Percentiles rank a stretch among this genome's conserved stretches.
Evolutionary conservation across 768 basidiomycete genomes (phyloP).

Genomic region (Mycena latifolia): DNA sequence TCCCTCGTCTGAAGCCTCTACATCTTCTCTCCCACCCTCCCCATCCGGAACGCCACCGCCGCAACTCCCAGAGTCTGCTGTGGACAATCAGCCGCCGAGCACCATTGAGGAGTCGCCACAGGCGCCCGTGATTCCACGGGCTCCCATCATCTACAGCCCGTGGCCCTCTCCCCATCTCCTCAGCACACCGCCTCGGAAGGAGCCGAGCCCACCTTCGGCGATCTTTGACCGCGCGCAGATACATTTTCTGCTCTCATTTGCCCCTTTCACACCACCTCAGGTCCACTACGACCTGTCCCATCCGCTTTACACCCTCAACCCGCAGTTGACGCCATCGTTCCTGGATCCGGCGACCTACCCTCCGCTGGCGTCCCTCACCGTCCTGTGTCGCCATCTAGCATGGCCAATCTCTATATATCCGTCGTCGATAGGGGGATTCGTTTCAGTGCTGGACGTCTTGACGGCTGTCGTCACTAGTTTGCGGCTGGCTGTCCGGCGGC

Average conservation of each 20-base stretch:
- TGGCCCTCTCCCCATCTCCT: slow-evolving; percentile 5
- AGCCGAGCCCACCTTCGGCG: slow-evolving; percentile 36
- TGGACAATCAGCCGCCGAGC: background rate
- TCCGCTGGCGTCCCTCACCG: slow-evolving; percentile 17
- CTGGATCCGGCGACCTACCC: slow-evolving; percentile 33
- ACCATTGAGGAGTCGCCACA: background rate
- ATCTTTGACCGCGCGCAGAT: slow-evolving; percentile 49
- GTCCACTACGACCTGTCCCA: slow-evolving; percentile 28
- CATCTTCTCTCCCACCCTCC: slow-evolving; percentile 28
- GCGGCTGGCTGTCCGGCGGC: slow-evolving; percentile 14
- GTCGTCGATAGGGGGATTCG: slow-evolving; percentile 13
- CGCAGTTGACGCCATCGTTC: slow-evolving; percentile 24
- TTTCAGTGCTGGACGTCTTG: slow-evolving; percentile 33
- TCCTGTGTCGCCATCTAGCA: slow-evolving; percentile 25
- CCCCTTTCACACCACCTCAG: slow-evolving; percentile 19
- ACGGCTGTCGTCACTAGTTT: slow-evolving; percentile 25
- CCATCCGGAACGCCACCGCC: slow-evolving; percentile 2
- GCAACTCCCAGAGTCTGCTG: background rate
- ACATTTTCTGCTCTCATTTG: slow-evolving; percentile 50
- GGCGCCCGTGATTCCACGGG: background rate
- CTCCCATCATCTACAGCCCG: slow-evolving; percentile 23
- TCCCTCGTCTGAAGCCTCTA: slow-evolving; percentile 1
- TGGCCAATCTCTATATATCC: slow-evolving; percentile 16
- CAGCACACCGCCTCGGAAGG: background rate
- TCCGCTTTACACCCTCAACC: slow-evolving; percentile 22